Percentiles rank a stretch among this genome's conserved stretches.
Conservation (phyloP, 768 basidiomycete genomes). For the Trametes cingulata region DNA sequence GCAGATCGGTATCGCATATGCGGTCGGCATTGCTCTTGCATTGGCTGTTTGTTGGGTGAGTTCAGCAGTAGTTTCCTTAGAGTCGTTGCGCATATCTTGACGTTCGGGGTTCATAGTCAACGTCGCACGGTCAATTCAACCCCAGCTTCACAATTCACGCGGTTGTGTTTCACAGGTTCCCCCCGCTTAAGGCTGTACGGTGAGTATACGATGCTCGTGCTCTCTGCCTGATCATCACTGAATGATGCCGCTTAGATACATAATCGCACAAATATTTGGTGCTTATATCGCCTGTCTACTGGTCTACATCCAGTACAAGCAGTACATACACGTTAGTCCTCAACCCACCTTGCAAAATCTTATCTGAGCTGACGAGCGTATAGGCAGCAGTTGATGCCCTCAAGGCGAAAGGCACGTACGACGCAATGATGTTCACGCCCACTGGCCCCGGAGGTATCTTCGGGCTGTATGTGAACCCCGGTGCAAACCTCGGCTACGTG, state of each 20-base stretch:
- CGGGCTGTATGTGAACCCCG: conserved; percentile 47
- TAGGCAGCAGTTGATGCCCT: conserved; percentile 27
- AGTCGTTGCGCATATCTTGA: neutral
- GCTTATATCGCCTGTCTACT: conserved; percentile 62
- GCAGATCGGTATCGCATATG: conserved; percentile 40
- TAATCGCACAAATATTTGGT: conserved; percentile 64
- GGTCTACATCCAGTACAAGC: conserved; percentile 63
- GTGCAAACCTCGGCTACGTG: conserved; percentile 44
- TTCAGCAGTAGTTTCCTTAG: neutral
- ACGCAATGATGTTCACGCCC: conserved; percentile 32
- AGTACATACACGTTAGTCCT: conserved; percentile 43
- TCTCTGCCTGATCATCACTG: conserved; percentile 1
- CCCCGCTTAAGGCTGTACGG: conserved; percentile 51
- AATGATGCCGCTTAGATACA: conserved; percentile 51
- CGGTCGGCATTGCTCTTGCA: conserved; percentile 40
- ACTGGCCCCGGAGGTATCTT: conserved; percentile 47
- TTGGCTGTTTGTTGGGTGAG: conserved; percentile 29
- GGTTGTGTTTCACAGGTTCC: conserved; percentile 56
- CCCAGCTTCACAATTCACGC: conserved; percentile 61
- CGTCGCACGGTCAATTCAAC: conserved; percentile 43
- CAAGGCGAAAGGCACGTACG: conserved; percentile 25
- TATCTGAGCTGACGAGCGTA: conserved; percentile 36
- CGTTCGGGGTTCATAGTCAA: conserved; percentile 15
- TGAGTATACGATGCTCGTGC: conserved; percentile 26
- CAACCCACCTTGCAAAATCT: conserved; percentile 4